Conservation (phyloP, 768 basidiomycete species). For the Lactarius psammicola region DNA sequence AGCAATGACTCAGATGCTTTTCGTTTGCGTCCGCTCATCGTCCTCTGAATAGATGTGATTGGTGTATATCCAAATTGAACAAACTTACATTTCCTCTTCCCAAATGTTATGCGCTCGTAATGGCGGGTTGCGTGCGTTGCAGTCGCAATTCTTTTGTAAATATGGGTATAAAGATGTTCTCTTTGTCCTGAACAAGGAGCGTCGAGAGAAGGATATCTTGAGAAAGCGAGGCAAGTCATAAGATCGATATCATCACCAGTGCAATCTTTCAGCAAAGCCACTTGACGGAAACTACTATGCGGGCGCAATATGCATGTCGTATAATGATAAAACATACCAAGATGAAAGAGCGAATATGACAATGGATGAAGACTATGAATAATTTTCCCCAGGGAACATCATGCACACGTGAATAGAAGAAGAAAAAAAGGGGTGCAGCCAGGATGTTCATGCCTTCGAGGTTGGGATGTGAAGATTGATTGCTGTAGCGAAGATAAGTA, state of each 20-base stretch:
- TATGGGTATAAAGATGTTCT: background rate
- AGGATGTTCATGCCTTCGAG: slow-evolving; percentile 59
- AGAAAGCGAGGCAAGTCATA: background rate
- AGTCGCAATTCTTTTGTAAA: background rate
- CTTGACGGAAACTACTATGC: slow-evolving; percentile 17
- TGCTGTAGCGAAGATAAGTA: slow-evolving; percentile 43
- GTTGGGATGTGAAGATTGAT: slow-evolving; percentile 88
- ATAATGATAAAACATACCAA: slow-evolving; percentile 25
- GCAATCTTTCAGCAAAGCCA: slow-evolving; percentile 11
- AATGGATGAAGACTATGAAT: slow-evolving; percentile 22
- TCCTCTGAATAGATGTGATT: slow-evolving; percentile 15
- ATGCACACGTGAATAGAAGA: slow-evolving; percentile 30
- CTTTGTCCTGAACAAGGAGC: background rate
- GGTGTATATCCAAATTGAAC: background rate
- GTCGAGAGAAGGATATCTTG: background rate
- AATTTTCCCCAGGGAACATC: slow-evolving; percentile 19
- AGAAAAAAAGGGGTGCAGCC: slow-evolving; percentile 14
- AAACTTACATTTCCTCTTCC: background rate
- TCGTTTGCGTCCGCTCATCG: background rate
- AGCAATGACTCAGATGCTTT: slow-evolving; percentile 34
- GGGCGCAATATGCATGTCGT: slow-evolving; percentile 29
- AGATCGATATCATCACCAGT: slow-evolving; percentile 12
- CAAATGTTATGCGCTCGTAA: background rate
- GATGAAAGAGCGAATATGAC: slow-evolving; percentile 22
- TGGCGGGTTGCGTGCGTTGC: background rate